Evolutionary conservation across 305 asterid genomes (phyloP), one percentile per base, ranked within the genome.

Genomic region (Stenogyne calaminthoides): DNA sequence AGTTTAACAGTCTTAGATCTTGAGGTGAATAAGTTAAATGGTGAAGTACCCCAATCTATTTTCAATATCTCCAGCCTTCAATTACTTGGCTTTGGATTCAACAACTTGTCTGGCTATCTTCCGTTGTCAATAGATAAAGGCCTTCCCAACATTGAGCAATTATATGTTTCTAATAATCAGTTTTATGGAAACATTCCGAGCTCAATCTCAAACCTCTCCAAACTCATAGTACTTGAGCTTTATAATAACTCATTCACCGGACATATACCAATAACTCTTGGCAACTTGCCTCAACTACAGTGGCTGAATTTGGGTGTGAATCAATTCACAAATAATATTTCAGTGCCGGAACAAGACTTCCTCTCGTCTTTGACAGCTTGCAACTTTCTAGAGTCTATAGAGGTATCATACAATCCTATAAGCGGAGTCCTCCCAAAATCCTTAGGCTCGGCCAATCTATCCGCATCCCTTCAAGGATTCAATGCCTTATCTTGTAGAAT

Each of bases 81-180:
- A 0, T 0, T 3, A 0, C 15, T 79, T 57, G 7, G 65, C 0
- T 16, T 79, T 5, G 0, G 12, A 59, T 0, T 0, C 0, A 79
- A 79, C 9, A 32, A 39, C 8, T 25, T 79, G 40, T 22, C 71
- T 0, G 80, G 83, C 18, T n/a, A 3, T 49, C n/a, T 79, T n/a
- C 83, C 83, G 0, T 3, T 37, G 9, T 70, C 74, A 1, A 27
- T 74, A 39, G 74, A 42, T 16, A 5, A 52, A 46, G 57, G 47
- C 20, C 70, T 79, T 11, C 83, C 83, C 1, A 60, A 59, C n/a
- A 22, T 79, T 19, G 40, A 59, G 22, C 0, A 0, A 0, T 3
- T 75, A 3, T 9, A 5, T 68, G 59, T 80, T 10, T 9, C 7
- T 0, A 0, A 0, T 2, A 75, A 79, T 37, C 20, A n/a, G 5